Percentiles rank a stretch among this genome's conserved stretches.
Evolutionary conservation across 179 eudicot genomes (phyloP).

Genomic region (Camellia oleifera): DNA sequence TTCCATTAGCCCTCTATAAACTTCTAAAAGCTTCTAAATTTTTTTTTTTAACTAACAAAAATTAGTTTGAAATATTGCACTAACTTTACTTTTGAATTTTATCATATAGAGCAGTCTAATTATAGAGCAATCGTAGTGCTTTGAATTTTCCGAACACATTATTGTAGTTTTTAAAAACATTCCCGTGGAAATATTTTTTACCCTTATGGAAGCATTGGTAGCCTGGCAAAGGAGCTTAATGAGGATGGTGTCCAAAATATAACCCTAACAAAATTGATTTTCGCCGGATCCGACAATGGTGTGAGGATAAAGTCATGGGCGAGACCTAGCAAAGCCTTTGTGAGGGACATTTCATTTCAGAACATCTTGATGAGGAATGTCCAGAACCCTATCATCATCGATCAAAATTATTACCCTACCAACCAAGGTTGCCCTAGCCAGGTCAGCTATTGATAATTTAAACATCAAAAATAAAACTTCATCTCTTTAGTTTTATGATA

Average conservation of each 20-base stretch:
- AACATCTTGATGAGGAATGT: slow-evolving; percentile 56
- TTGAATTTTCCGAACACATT: too few species aligned
- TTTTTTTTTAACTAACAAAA: too few species aligned
- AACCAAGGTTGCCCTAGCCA: slow-evolving; percentile 49
- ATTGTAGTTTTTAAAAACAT: too few species aligned
- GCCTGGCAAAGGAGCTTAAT: slow-evolving; percentile 40
- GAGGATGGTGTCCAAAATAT: slow-evolving; percentile 65
- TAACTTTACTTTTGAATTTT: too few species aligned
- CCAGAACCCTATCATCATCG: slow-evolving; percentile 61
- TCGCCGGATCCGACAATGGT: slow-evolving; percentile 50
- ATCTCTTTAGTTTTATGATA: too few species aligned
- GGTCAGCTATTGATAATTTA: slow-evolving; percentile 27
- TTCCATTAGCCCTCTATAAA: too few species aligned
- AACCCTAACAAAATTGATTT: slow-evolving; percentile 35
- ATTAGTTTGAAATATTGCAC: too few species aligned
- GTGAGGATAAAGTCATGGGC: slow-evolving; percentile 82
- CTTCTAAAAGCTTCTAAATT: too few species aligned
- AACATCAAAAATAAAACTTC: too few species aligned
- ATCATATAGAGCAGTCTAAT: too few species aligned
- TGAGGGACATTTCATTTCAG: slow-evolving; percentile 34
- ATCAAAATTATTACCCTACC: slow-evolving; percentile 64
- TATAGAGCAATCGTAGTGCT: too few species aligned
- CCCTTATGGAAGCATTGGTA: slow-evolving; percentile 46
- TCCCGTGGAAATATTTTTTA: too few species aligned
- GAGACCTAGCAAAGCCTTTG: slow-evolving; percentile 56